Evolutionary conservation across 1,284 basidiomycete genomes (phyloP).

Genomic region (Austroboletus olivaceoglutinosus): DNA sequence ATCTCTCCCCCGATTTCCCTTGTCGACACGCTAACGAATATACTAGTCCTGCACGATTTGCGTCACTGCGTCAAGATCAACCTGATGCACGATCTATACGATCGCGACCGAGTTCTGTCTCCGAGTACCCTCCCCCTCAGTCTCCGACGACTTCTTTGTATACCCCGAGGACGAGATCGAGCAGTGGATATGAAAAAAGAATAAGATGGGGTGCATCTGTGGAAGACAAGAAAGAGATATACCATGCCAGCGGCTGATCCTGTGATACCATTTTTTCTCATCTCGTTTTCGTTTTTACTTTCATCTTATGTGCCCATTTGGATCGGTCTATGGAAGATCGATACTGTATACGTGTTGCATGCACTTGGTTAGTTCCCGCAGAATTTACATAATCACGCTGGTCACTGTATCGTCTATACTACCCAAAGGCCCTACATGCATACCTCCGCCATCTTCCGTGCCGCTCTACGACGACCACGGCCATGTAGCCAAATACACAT

Average conservation of each 20-base stretch:
- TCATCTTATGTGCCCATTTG: conserved; percentile 6
- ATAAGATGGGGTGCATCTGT: conserved; percentile 34
- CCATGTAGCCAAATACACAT: not conserved
- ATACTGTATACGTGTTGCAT: not conserved
- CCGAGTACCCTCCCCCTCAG: not conserved
- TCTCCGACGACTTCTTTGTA: conserved; percentile 1
- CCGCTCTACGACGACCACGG: conserved; percentile 3
- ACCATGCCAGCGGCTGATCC: conserved; percentile 4
- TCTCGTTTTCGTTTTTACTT: not conserved
- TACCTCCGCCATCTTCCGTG: conserved; percentile 1
- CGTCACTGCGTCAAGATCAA: conserved; percentile 1
- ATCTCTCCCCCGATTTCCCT: not conserved
- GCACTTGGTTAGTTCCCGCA: no score
- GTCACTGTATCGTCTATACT: no score
- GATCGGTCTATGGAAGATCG: conserved; percentile 3
- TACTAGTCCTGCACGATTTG: conserved; percentile 15
- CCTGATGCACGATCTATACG: conserved; percentile 4
- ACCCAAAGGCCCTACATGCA: no score
- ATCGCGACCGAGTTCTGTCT: not conserved
- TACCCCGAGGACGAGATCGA: not conserved
- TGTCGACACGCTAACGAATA: not conserved
- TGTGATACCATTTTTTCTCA: no score
- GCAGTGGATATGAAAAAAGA: conserved; percentile 8
- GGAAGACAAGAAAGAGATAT: conserved; percentile 20
- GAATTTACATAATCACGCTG: not conserved